Base-by-base conservation (phyloP, 768 basidiomycete genomes). In the Termitomyces sp. region DNA sequence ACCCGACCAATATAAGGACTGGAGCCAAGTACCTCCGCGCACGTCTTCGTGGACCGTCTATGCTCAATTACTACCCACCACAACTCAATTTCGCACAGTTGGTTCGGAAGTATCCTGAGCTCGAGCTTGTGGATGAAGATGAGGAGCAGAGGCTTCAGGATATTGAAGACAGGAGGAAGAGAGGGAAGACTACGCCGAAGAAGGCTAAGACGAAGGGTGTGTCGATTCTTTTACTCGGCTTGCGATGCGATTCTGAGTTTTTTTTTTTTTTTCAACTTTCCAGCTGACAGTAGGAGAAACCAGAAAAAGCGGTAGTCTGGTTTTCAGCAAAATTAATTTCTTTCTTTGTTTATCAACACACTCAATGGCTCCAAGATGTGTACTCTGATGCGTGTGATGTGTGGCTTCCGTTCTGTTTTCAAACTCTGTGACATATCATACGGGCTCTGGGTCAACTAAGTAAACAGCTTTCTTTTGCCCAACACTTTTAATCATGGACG, bases 1-100 rank as follows among this genome's bases (percentile, higher is more conserved):
- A 98, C 72, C 95, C 95, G 0, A 80, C 80, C 2, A 82, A 82
- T 27, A 68, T 84, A 14, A 86, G 95, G 18, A 94, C 90, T 0
- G 96, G 96, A 18, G 88, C 93, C 27, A 98, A 98, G 74, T 94
- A 96, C 74, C 84, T 98, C 46, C 85, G 88, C 20, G 78, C 82
- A 14, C 80, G 88, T 18, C 82, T 98, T 36, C 84, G 87, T 0
- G 96, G 95, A 0, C 93, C 93, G 0, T 81, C 92, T 27, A 90
- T 97, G 87, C 68, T 88, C 61, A 75, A 81, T 5, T 98, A 98
- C 75, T 94, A 95, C 72, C 90, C 89, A 0, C 68, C 73, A 22
- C 70, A 74, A n/a, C 64, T 90, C 58, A 77, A 82, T 59, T 74
- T 92, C 51, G 69, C 83, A 32, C 65, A 76, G 50, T 71, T 86